These are phyloP conservation scores for Trichoderma sp. DNA, from an alignment of 2,329 filamentous ascomycete species.

Conservation along the genomic window DNA sequence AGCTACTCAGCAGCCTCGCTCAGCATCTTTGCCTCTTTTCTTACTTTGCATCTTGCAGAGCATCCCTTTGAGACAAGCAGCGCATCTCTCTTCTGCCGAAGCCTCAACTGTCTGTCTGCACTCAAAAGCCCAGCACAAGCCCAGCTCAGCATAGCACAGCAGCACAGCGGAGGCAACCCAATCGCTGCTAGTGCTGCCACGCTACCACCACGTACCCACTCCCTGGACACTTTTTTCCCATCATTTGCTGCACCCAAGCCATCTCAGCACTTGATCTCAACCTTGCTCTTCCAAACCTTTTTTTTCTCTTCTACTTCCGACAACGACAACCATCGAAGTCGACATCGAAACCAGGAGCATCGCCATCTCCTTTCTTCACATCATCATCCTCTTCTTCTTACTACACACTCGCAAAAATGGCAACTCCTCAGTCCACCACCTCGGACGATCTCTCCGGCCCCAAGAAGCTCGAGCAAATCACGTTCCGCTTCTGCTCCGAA, in stretches of 20 bases:
- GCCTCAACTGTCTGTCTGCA: neutral
- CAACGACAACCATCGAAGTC: neutral
- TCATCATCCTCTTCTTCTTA: neutral
- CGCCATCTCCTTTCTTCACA: neutral
- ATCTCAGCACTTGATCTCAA: neutral
- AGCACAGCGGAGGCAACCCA: neutral
- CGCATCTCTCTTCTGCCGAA: neutral
- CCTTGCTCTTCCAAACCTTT: neutral
- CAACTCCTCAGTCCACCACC: conserved; percentile 54
- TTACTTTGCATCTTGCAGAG: neutral
- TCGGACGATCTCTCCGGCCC: conserved; percentile 44
- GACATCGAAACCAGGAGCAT: neutral
- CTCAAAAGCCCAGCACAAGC: neutral
- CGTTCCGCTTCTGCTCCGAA: conserved; percentile 97
- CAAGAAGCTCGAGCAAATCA: conserved; percentile 73
- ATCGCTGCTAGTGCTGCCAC: conserved; percentile 2
- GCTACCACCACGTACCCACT: neutral
- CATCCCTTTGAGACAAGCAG: neutral
- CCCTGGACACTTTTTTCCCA: neutral
- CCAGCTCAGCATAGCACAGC: neutral
- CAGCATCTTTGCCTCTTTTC: conserved; percentile 7
- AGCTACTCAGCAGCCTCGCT: conserved; percentile 8
- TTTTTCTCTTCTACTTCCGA: neutral
- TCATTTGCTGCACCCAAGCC: neutral
- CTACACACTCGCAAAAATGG: conserved; percentile 43